Evolutionary conservation across 78 protist genomes (phyloP).

Genomic region (Chrysochromulina parva): DNA sequence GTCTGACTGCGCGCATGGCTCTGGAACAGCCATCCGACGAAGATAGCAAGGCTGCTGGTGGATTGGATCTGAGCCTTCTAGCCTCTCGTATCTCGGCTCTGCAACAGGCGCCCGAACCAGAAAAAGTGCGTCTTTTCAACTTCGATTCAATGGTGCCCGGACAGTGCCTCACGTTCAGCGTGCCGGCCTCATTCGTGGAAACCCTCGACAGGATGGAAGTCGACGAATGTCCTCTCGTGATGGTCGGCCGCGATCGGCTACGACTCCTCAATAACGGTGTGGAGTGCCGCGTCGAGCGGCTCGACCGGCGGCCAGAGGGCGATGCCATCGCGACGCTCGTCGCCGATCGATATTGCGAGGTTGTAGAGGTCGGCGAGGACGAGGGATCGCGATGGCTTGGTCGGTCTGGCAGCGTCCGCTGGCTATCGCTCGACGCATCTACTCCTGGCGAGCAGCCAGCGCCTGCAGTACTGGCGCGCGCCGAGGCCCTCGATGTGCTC

Average conservation of each 20-base stretch:
- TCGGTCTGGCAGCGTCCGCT: neutral
- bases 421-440: neutral
- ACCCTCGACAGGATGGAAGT: too few species aligned
- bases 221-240: neutral
- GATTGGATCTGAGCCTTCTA: too few species aligned
- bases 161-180: neutral
- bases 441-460: neutral
- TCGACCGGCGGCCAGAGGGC: neutral
- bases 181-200: too few species aligned
- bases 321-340: too few species aligned
- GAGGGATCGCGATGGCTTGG: neutral
- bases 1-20: too few species aligned
- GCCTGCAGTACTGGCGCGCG: neutral
- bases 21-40: too few species aligned
- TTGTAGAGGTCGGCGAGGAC: neutral
- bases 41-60: too few species aligned
- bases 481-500: neutral
- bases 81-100: too few species aligned
- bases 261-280: neutral
- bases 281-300: neutral
- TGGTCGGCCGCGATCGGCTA: neutral
- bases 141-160: neutral
- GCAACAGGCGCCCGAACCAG: too few species aligned
- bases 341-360: neutral
- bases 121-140: neutral